phyloP scores from a whole-genome alignment of 257 asterid species.

The Petrea volubilis region DNA sequence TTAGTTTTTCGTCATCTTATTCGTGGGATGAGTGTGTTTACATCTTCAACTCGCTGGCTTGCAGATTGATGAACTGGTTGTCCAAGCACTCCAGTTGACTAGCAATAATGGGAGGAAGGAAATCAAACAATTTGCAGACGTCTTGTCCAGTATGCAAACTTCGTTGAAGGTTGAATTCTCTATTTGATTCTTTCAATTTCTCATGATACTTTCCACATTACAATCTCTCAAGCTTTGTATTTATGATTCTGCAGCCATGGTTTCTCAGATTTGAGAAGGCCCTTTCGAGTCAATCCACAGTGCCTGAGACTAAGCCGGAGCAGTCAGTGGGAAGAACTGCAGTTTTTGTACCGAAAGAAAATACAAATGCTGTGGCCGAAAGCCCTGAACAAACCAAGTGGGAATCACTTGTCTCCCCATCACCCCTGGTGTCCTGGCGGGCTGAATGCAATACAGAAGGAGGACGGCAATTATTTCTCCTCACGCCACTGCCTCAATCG shows the following conservation, averaged over 20 bases:
- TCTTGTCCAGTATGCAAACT: conserved; percentile 67
- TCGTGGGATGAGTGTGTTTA: conserved; percentile 21
- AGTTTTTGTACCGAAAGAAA: conserved; percentile 26
- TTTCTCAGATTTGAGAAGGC: conserved; percentile 63
- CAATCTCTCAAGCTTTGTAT: neutral
- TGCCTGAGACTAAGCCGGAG: conserved; percentile 34
- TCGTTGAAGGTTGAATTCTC: conserved; percentile 69
- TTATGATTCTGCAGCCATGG: conserved; percentile 75
- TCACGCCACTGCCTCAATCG: conserved; percentile 77
- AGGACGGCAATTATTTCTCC: conserved; percentile 80
- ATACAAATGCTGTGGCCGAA: conserved; percentile 25
- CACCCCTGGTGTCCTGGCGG: conserved; percentile 95
- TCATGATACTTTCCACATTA: neutral
- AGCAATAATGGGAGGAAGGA: conserved; percentile 52
- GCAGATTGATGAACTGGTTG: conserved; percentile 93
- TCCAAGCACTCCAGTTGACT: conserved; percentile 53
- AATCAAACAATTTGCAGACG: conserved; percentile 63
- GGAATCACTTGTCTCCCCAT: conserved; percentile 83
- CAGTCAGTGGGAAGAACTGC: conserved; percentile 33
- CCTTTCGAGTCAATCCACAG: conserved; percentile 33
- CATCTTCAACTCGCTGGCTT: conserved; percentile 21
- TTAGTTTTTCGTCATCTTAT: neutral
- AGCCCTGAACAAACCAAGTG: conserved; percentile 65
- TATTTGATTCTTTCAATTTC: conserved; percentile 6
- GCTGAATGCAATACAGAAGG: conserved; percentile 63